These are phyloP conservation scores for Paecilomyces formosus DNA, from an alignment of 2,329 filamentous ascomycete genomes.

Conservation along the genomic window DNA sequence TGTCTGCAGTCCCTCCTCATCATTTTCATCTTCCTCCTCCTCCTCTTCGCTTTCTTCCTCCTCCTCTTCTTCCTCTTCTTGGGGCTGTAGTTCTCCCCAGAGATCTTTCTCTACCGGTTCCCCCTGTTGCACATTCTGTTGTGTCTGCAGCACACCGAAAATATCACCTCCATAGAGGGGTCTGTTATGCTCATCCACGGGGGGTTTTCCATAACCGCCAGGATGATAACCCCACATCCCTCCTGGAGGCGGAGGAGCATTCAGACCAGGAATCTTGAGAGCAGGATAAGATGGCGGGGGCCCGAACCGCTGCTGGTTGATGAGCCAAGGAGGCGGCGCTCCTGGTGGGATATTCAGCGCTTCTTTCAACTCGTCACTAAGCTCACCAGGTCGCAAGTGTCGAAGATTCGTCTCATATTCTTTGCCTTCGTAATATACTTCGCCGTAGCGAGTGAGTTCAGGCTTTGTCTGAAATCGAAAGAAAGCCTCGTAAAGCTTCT, in stretches of 20 bases:
- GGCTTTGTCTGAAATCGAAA: slow-evolving; percentile 98
- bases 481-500: slow-evolving; percentile 96
- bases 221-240: slow-evolving; percentile 93
- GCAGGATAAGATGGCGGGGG: slow-evolving; percentile 91
- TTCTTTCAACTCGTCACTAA: slow-evolving; percentile 83
- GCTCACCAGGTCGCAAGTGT: slow-evolving; percentile 80
- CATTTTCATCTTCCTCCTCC: slow-evolving; percentile 55
- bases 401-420: slow-evolving; percentile 93
- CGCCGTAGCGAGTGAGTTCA: slow-evolving; percentile 84
- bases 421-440: slow-evolving; percentile 99
- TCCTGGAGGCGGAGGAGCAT: slow-evolving; percentile 82
- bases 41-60: slow-evolving; percentile 64
- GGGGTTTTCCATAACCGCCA: slow-evolving; percentile 92
- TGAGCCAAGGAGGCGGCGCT: slow-evolving; percentile 91
- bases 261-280: slow-evolving; percentile 89
- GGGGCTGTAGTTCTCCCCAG: slow-evolving; percentile 86
- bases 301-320: slow-evolving; percentile 91
- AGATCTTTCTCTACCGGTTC: slow-evolving; percentile 80
- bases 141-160: slow-evolving; percentile 66
- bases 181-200: slow-evolving; percentile 85
- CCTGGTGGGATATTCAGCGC: slow-evolving; percentile 89
- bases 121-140: slow-evolving; percentile 56
- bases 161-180: slow-evolving; percentile 92
- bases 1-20: slow-evolving; percentile 61
- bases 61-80: slow-evolving; percentile 69